Evolutionary conservation across 2,329 filamentous ascomycete genomes (phyloP).

Genomic region (Stagonosporopsis cucurbitacearum): DNA sequence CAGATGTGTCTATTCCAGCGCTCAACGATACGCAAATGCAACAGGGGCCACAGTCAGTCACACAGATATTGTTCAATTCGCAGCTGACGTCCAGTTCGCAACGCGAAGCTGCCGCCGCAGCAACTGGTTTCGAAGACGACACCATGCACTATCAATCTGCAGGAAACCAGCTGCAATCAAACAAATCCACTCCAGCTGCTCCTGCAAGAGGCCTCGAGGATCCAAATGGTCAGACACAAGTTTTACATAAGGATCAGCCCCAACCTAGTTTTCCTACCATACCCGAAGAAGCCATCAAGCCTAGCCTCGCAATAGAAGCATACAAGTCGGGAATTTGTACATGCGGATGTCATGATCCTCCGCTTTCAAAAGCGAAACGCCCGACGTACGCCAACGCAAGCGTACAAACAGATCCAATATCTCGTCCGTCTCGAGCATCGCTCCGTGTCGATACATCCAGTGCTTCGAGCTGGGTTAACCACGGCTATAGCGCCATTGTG

Average conservation of each 20-base stretch:
- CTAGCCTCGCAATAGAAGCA: background rate
- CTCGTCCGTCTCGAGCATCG: constrained; percentile 13
- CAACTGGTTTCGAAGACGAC: background rate
- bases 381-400: constrained; percentile 30
- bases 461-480: constrained; percentile 7
- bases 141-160: background rate
- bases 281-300: background rate
- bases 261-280: background rate
- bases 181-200: background rate
- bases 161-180: background rate
- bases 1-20: constrained; percentile 25
- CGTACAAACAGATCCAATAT: constrained; percentile 33
- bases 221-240: background rate
- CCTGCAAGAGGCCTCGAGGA: background rate
- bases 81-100: background rate
- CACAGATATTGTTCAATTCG: constrained; percentile 16
- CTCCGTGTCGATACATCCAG: constrained; percentile 24
- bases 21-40: constrained; percentile 11
- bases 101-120: too few relatives aligned
- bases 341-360: constrained; percentile 12
- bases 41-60: constrained; percentile 2
- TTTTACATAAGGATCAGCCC: background rate
- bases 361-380: background rate
- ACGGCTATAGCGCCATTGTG: constrained; percentile 20
- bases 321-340: constrained; percentile 12